Evolutionary conservation across 2,329 filamentous ascomycete species (phyloP), one percentile per base, ranked within the genome.

Genomic region (Penicillium concentricum): DNA sequence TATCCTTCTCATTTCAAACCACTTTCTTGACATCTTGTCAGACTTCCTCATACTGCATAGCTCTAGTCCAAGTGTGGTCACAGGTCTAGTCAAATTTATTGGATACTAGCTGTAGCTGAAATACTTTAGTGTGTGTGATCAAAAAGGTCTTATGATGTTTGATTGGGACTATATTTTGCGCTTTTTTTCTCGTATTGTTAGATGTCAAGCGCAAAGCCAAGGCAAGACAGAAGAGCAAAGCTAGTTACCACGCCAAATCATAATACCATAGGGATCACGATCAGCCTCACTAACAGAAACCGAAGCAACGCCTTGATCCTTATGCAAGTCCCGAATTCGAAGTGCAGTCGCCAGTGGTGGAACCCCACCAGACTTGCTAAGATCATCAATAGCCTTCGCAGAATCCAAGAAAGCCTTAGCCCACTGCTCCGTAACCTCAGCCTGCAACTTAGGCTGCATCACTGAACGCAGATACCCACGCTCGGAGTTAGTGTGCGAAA

Each of bases 401-500:
- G 34, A 28, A n/a, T 30, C 37, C 13, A 80, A 73, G 8, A 81
- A 60, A 37, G 63, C 72, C 18, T 9, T 16, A 48, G 76, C 69
- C 84, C 85, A 87, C 62, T 83, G 81, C 47, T 79, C 74, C 51
- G 74, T 77, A 34, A 96, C 74, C 58, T 79, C 75, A 38, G 79
- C 78, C 65, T 86, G 79, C 66, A 97, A 76, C 72, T 86, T 84
- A 18, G 80, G 79, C 66, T 82, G 82, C 77, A 99, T 82, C 45
- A 89, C 85, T 57, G 87, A 81, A 57, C 82, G 82, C 67, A 99
- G 75, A 70, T 93, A 99, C 0, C 86, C 87, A 35, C 94, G 81
- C 79, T 99, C 94, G 0, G 90, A 94, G 74, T 97, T 97, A 66
- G 89, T 93, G 73, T 99, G 94, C 67, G 96, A 96, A 46, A 96